Evolutionary conservation across 257 asterid species (phyloP).

Genomic region (Primulina huaijiensis): DNA sequence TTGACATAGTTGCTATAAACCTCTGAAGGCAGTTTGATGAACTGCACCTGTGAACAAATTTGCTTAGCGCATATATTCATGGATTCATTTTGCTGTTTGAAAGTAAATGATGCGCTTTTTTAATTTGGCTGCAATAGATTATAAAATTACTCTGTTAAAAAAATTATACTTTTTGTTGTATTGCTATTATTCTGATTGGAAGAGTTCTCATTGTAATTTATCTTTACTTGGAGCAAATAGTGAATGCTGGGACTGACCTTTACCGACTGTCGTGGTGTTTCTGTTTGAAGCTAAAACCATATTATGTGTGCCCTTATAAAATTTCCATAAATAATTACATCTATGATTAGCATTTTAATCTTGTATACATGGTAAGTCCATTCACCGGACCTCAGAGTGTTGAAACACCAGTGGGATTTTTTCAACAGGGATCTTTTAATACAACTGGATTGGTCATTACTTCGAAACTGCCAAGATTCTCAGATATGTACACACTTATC

Average conservation of each 20-base stretch:
- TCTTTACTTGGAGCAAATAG: not conserved
- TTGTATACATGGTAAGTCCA: not conserved
- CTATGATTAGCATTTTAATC: not conserved
- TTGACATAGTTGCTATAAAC: not conserved
- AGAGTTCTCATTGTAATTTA: not conserved
- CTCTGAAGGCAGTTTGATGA: not conserved
- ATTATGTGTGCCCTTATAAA: not conserved
- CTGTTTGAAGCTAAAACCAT: not conserved
- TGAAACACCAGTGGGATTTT: constrained; percentile 25
- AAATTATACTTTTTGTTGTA: no score
- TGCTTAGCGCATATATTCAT: not conserved
- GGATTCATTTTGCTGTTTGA: not conserved
- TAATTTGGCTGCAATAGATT: not conserved
- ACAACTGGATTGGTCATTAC: constrained; percentile 76
- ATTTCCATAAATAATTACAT: not conserved
- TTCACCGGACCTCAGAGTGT: constrained; percentile 15
- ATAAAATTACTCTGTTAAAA: not conserved
- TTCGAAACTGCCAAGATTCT: constrained; percentile 91
- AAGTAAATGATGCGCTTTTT: no score
- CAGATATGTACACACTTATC: constrained; percentile 76
- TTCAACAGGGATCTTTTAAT: constrained; percentile 67
- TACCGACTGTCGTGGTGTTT: not conserved
- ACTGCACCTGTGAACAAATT: no score
- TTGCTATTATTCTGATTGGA: not conserved
- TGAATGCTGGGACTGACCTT: not conserved